Evolutionary conservation across 768 basidiomycete genomes (phyloP), one percentile per base, ranked within the genome.

Genomic region (Lepiota subincarnata): DNA sequence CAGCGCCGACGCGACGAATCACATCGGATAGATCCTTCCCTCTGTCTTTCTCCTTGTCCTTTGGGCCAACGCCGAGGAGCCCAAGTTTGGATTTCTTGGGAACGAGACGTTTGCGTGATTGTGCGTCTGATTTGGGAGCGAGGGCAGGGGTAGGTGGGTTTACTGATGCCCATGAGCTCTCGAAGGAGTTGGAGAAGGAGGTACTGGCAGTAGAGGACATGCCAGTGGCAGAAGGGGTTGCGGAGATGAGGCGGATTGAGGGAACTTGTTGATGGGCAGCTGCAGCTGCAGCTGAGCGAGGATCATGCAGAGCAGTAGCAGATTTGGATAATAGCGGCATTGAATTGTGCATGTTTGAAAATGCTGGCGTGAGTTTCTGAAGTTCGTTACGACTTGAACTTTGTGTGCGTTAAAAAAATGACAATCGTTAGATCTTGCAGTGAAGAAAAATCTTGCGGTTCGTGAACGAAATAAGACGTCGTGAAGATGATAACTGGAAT

Each of bases 81-180:
- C 69, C 60, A 20, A 89, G 76, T 60, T 82, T 89, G 1, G 82
- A 83, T 62, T 87, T 88, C 70, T 87, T 89, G 13, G 85, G 87
- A 8, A 87, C 83, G 55, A 89, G 77, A 16, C 78, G 76, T 53
- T 73, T 78, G 20, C 62, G 62, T 35, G 59, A 14, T 55, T 62
- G 57, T 0, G 59, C 57, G 16, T 66, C 60, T 19, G 62, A 26
- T 47, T 63, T 72, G 3, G 70, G 71, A 19, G 67, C 63, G 22
- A 75, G 66, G 6, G 71, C 67, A 3, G 69, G 66, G 6, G 71
- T 66, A 3, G 69, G 54, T 60, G 73, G 52, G 0, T 70, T 65
- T 13, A 62, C 56, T 13, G 68, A 60, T 3, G 64, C 65, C 74
- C 72, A 73, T 18, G 73, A 68, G 8, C 62, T 60, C 54, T 71